phyloP scores from a whole-genome alignment of 768 basidiomycete genomes.

The Kwoniella europaea region DNA sequence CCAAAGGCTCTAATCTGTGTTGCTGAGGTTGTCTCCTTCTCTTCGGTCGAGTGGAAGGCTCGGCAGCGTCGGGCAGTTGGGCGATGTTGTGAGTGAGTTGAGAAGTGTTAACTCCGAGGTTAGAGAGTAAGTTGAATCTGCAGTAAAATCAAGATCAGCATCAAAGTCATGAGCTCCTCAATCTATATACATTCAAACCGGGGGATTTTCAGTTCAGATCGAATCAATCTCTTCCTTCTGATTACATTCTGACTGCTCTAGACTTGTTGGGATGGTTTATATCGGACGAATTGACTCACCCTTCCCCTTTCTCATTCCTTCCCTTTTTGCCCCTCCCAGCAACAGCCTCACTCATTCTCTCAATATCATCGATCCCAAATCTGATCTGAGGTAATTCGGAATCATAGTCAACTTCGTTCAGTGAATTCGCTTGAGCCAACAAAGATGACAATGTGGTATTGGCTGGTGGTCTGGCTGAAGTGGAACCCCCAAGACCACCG shows the following conservation, averaged over 20 bases:
- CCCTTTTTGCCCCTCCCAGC: slow-evolving; percentile 49
- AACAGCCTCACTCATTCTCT: slow-evolving; percentile 85
- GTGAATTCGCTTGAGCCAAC: slow-evolving; percentile 47
- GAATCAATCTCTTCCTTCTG: background rate
- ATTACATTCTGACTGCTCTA: background rate
- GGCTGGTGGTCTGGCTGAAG: slow-evolving; percentile 27
- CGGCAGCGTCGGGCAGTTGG: slow-evolving; percentile 35
- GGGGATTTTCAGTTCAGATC: too few species aligned
- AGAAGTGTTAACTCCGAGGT: slow-evolving; percentile 91
- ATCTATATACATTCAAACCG: too few species aligned
- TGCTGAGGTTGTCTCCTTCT: slow-evolving; percentile 10
- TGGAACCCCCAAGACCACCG: slow-evolving; percentile 23
- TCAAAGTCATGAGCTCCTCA: too few species aligned
- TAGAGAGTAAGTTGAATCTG: slow-evolving; percentile 78
- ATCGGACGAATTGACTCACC: slow-evolving; percentile 25
- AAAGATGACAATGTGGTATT: slow-evolving; percentile 38
- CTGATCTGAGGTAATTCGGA: slow-evolving; percentile 86
- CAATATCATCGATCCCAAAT: slow-evolving; percentile 91
- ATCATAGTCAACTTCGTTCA: slow-evolving; percentile 36
- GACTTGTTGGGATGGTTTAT: background rate
- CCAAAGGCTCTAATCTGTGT: slow-evolving; percentile 18
- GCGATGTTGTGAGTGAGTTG: slow-evolving; percentile 76
- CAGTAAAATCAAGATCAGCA: too few species aligned
- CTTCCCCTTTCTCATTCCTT: slow-evolving; percentile 39
- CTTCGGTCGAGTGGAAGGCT: slow-evolving; percentile 20